A percentile compares a stretch with the other conserved stretches of the same genome.
Evolutionary conservation across 2,329 filamentous ascomycete genomes (phyloP).

Genomic region (Diaporthe helianthi): DNA sequence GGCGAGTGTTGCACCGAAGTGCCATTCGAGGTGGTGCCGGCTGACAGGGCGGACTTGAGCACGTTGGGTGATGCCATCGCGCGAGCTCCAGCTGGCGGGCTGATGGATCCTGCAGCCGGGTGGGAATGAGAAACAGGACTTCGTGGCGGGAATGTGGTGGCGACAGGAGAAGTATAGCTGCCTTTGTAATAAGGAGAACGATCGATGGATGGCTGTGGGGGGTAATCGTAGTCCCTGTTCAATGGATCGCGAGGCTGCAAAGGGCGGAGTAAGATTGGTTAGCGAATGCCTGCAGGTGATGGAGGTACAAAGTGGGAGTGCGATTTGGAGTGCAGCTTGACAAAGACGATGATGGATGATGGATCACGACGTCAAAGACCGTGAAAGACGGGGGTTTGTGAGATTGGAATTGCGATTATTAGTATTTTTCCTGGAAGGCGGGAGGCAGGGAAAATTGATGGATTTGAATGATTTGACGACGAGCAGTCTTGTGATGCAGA

Average conservation of each 20-base stretch:
- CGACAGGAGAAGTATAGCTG: slow-evolving; percentile 56
- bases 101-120: slow-evolving; percentile 49
- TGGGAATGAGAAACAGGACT: slow-evolving; percentile 59
- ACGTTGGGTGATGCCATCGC: slow-evolving; percentile 57
- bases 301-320: slow-evolving; percentile 31
- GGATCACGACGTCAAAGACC: slow-evolving; percentile 21
- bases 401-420: neutral
- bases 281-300: slow-evolving; percentile 30
- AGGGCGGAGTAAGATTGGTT: slow-evolving; percentile 34
- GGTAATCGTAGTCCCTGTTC: slow-evolving; percentile 51
- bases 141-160: slow-evolving; percentile 53
- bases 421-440: neutral
- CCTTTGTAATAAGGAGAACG: slow-evolving; percentile 58
- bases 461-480: slow-evolving; percentile 3
- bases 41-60: slow-evolving; percentile 51
- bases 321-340: slow-evolving; percentile 32
- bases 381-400: neutral
- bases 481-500: slow-evolving; percentile 14
- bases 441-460: slow-evolving; percentile 8
- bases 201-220: slow-evolving; percentile 49
- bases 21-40: slow-evolving; percentile 51
- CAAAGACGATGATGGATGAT: slow-evolving; percentile 30
- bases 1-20: slow-evolving; percentile 43
- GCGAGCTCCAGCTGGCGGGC: slow-evolving; percentile 49
- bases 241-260: slow-evolving; percentile 55